These are phyloP conservation scores for Cylindrotheca fusiformis DNA, from an alignment of 108 stramenopile species.

Conservation along the genomic window DNA sequence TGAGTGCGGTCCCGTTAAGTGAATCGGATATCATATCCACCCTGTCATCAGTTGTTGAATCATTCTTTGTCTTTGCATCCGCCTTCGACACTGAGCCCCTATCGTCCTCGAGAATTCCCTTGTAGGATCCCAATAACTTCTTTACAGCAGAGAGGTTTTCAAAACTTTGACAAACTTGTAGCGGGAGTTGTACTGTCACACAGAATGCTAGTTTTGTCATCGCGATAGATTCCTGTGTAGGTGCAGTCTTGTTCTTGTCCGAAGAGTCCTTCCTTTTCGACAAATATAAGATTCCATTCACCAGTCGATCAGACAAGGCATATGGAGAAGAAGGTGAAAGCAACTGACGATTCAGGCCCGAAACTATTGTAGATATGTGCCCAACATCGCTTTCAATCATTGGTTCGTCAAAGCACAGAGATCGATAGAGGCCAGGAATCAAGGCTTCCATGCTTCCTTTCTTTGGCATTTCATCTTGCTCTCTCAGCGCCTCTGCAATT, in stretches of 20 bases:
- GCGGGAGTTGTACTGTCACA: conserved; percentile 25
- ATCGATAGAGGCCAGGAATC: conserved; percentile 14
- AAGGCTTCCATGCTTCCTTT: conserved; percentile 11
- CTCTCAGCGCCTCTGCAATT: conserved; percentile 26
- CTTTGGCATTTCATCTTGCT: conserved; percentile 13
- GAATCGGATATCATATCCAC: background rate
- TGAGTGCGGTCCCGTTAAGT: background rate
- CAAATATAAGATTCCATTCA: conserved; percentile 30
- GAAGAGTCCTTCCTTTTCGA: conserved; percentile 6
- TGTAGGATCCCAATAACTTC: conserved; percentile 31
- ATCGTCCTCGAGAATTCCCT: conserved; percentile 3
- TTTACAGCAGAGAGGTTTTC: conserved; percentile 1
- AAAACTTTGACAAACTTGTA: conserved; percentile 25
- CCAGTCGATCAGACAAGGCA: conserved; percentile 33
- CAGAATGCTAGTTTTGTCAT: conserved; percentile 33
- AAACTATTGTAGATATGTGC: conserved; percentile 15
- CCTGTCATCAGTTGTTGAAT: background rate
- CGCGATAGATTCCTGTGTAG: conserved; percentile 6
- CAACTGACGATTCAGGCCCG: conserved; percentile 20
- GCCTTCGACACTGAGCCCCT: background rate
- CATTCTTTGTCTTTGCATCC: background rate
- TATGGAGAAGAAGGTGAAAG: conserved; percentile 6
- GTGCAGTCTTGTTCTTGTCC: background rate
- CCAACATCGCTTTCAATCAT: conserved; percentile 2
- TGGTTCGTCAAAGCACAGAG: conserved; percentile 35